Conservation (phyloP, 2,329 filamentous ascomycete species). For the Colletotrichum musae region DNA sequence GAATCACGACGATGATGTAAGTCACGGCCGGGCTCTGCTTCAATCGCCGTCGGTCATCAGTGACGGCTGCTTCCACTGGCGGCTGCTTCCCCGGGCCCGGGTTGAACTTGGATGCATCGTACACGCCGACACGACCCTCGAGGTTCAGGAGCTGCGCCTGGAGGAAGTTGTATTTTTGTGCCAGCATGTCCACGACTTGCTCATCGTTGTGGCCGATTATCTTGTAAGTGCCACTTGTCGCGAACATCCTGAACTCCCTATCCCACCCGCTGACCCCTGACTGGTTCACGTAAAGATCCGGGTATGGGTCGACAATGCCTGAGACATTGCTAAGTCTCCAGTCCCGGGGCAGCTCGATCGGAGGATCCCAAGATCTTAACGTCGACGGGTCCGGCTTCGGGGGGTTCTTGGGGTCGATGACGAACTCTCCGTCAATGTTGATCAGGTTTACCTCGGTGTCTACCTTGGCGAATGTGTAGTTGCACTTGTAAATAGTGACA, state of each 20-base stretch:
- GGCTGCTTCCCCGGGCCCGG: not conserved
- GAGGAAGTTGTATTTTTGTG: not conserved
- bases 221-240: too few species aligned
- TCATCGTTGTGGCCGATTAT: too few species aligned
- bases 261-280: not conserved
- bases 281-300: not conserved
- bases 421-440: slow-evolving; percentile 3
- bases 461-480: slow-evolving; percentile 20
- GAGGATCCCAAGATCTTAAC: not conserved
- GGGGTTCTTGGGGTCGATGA: slow-evolving; percentile 22
- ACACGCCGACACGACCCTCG: not conserved
- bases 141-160: slow-evolving; percentile 18
- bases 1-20: slow-evolving; percentile 14
- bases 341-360: slow-evolving; percentile 10
- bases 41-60: slow-evolving; percentile 18
- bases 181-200: not conserved
- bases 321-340: not conserved
- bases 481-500: slow-evolving; percentile 16
- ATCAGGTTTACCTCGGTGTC: slow-evolving; percentile 20
- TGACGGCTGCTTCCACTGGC: not conserved
- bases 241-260: not conserved
- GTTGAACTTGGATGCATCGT: not conserved
- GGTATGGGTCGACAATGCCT: not conserved
- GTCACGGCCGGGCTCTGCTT: slow-evolving; percentile 21
- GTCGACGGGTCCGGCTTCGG: slow-evolving; percentile 6